A percentile compares a stretch with the other conserved stretches of the same genome.
These are phyloP conservation scores for Annulohypoxylon maeteangense DNA, from an alignment of 495 filamentous ascomycete species.

Conservation along the genomic window DNA sequence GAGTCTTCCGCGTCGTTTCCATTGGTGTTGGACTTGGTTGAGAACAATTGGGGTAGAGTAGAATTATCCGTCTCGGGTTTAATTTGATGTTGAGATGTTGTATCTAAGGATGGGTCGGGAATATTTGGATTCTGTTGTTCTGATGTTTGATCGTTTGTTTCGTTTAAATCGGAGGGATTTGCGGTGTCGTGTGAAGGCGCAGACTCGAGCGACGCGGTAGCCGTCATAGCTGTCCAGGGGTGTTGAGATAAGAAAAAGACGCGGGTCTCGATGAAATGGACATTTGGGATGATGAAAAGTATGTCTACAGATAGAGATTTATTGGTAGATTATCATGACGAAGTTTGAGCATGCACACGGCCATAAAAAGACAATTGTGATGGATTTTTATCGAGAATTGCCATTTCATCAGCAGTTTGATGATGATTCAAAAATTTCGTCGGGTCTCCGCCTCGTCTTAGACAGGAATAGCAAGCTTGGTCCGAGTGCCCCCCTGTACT, in stretches of 20 bases:
- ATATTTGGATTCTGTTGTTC: neutral
- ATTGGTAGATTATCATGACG: constrained; percentile 57
- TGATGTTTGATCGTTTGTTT: constrained; percentile 22
- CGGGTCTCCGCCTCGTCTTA: constrained; percentile 48
- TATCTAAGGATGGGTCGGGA: neutral
- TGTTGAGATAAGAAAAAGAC: constrained; percentile 54
- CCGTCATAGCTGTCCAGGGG: constrained; percentile 61
- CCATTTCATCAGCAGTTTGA: constrained; percentile 59
- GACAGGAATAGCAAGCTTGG: constrained; percentile 41
- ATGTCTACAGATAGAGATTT: constrained; percentile 69
- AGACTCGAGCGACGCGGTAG: constrained; percentile 60
- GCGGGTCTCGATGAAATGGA: constrained; percentile 73
- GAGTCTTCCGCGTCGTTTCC: constrained; percentile 27
- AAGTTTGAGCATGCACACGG: constrained; percentile 72
- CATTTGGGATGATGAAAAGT: constrained; percentile 68
- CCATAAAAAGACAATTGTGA: constrained; percentile 52
- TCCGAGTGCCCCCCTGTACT: constrained; percentile 20
- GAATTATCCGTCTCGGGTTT: constrained; percentile 26
- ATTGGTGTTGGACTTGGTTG: constrained; percentile 37
- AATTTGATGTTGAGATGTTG: neutral
- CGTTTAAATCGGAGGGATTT: constrained; percentile 42
- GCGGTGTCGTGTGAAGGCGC: constrained; percentile 53
- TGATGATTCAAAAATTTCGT: constrained; percentile 54
- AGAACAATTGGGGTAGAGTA: constrained; percentile 21
- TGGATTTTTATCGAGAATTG: constrained; percentile 52